These are phyloP conservation scores for Parmelia sp. DNA, from an alignment of 495 filamentous ascomycete genomes.

Conservation along the genomic window DNA sequence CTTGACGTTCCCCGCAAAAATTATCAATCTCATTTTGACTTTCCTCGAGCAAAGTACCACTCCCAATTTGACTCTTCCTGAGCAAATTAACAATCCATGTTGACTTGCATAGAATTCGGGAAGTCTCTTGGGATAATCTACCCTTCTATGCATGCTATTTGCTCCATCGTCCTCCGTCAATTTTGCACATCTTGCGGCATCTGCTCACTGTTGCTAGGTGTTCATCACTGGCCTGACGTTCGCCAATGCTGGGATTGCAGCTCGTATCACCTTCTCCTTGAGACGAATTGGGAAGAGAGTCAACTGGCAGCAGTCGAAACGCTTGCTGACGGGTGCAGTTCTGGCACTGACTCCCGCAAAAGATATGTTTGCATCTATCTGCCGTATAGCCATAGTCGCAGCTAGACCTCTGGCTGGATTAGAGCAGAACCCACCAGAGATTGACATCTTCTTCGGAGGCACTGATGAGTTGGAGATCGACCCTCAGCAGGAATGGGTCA, in stretches of 20 bases:
- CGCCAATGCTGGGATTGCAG: constrained; percentile 55
- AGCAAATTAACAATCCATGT: no score
- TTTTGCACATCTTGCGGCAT: not conserved
- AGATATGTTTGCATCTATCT: constrained; percentile 60
- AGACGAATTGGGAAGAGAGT: constrained; percentile 60
- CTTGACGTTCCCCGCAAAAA: no score
- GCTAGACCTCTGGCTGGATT: constrained; percentile 59
- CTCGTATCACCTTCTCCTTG: constrained; percentile 65
- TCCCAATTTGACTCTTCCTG: no score
- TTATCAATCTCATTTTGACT: no score
- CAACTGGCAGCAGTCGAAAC: constrained; percentile 68
- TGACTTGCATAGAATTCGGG: no score
- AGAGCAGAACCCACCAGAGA: constrained; percentile 57
- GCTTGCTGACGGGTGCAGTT: constrained; percentile 61
- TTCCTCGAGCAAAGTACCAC: no score
- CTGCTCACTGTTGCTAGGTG: constrained; percentile 45
- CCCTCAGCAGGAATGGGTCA: constrained; percentile 62
- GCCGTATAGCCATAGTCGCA: constrained; percentile 66
- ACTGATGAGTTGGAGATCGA: constrained; percentile 60
- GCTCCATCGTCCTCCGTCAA: no score
- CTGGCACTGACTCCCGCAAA: constrained; percentile 61
- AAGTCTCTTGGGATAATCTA: no score
- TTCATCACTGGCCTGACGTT: constrained; percentile 58
- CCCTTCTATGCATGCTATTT: no score
- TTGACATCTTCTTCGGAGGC: constrained; percentile 68